A percentile compares a stretch with the other conserved stretches of the same genome.
phyloP scores from a whole-genome alignment of 2,329 filamentous ascomycete genomes.

The Aulographum hederae region DNA sequence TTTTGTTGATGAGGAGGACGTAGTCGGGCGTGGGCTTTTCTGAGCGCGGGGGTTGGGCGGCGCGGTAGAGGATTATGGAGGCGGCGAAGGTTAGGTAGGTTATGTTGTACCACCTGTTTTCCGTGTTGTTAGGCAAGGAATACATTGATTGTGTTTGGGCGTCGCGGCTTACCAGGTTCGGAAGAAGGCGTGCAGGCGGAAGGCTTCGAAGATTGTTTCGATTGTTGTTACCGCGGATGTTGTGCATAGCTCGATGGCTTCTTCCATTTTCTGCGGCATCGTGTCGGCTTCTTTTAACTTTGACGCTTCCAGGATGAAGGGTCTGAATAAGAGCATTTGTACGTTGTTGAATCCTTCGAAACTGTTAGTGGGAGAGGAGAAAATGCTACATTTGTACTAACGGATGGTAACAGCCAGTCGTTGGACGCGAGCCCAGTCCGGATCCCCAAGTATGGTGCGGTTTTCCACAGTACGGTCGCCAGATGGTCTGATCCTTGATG shows the following conservation, averaged over 20 bases:
- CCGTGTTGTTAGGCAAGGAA: background rate
- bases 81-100: conserved; percentile 23
- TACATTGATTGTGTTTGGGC: background rate
- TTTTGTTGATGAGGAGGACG: conserved; percentile 14
- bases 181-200: conserved; percentile 20
- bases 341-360: conserved; percentile 10
- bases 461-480: no score
- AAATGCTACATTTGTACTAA: no score
- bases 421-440: no score
- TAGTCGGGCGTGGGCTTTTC: conserved; percentile 8
- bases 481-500: conserved; percentile 9
- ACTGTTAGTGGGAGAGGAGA: background rate
- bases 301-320: conserved; percentile 15
- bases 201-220: conserved; percentile 21
- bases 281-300: conserved; percentile 10
- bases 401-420: no score
- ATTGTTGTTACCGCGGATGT: conserved; percentile 21
- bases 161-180: conserved; percentile 18
- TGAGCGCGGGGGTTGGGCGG: conserved; percentile 7
- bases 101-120: conserved; percentile 22
- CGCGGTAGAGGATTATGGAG: conserved; percentile 17
- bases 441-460: no score
- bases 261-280: conserved; percentile 11
- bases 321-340: conserved; percentile 21
- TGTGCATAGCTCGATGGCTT: conserved; percentile 18